Conservation (phyloP, 1,284 basidiomycete species). For the Heliocybe sulcata region DNA sequence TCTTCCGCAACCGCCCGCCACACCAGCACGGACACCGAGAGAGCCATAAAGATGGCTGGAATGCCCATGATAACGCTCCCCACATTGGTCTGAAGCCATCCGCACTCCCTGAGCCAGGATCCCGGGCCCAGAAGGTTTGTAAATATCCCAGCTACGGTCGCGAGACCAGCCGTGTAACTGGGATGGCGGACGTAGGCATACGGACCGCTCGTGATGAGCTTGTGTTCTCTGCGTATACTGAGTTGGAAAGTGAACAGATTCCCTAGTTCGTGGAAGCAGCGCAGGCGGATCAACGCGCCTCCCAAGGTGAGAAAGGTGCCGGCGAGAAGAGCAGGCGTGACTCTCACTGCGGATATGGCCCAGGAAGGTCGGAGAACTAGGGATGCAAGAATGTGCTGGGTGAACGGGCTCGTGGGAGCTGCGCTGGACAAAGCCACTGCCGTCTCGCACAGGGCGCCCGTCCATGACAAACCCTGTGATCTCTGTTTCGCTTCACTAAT, state of each 20-base stretch:
- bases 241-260: slow-evolving; percentile 8
- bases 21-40: background rate
- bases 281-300: slow-evolving; percentile 17
- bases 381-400: background rate
- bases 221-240: slow-evolving; percentile 4
- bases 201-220: slow-evolving; percentile 9
- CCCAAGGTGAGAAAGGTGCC: slow-evolving; percentile 13
- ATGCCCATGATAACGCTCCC: background rate
- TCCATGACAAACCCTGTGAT: background rate
- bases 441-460: background rate
- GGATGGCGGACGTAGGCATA: slow-evolving; percentile 9
- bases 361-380: background rate
- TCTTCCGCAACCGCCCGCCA: slow-evolving; percentile 5
- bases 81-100: background rate
- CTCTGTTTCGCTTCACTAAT: background rate
- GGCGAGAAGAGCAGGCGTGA: slow-evolving; percentile 6
- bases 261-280: slow-evolving; percentile 18
- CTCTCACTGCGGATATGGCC: background rate
- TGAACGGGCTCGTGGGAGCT: background rate
- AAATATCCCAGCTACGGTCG: background rate
- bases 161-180: slow-evolving; percentile 3
- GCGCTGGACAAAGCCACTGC: background rate
- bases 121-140: background rate
- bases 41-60: background rate
- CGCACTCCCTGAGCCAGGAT: slow-evolving; percentile 4